Percentiles rank a stretch among this genome's conserved stretches.
Evolutionary conservation across 305 asterid species (phyloP).

Genomic region (Striga hermonthica): DNA sequence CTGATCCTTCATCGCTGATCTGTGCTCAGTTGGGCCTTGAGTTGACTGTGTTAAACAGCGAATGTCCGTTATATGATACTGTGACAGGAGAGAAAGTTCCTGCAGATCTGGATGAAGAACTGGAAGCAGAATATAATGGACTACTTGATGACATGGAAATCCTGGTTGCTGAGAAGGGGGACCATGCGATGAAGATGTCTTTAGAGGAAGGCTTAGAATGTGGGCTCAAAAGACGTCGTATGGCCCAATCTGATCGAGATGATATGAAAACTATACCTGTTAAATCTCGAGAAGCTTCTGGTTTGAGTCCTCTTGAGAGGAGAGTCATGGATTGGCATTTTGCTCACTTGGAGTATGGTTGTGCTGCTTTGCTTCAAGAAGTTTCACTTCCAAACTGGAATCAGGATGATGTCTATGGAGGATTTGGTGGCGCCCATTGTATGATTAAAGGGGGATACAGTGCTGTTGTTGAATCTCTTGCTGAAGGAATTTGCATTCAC

Average conservation of each 20-base stretch:
- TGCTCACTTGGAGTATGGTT: conserved; percentile 96
- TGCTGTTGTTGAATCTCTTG: conserved; percentile 80
- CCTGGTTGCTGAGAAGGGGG: conserved; percentile 90
- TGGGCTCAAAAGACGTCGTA: conserved; percentile 62
- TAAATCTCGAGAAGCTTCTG: conserved; percentile 37
- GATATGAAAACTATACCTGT: conserved; percentile 35
- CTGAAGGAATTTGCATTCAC: conserved; percentile 68
- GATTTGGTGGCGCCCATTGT: conserved; percentile 99
- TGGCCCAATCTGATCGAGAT: conserved; percentile 37
- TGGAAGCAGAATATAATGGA: conserved; percentile 92
- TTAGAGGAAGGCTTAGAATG: conserved; percentile 92
- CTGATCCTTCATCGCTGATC: conserved; percentile 93
- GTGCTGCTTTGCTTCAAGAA: conserved; percentile 89
- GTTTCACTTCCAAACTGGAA: conserved; percentile 97
- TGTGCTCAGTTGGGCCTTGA: conserved; percentile 98
- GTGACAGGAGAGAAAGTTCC: conserved; percentile 88
- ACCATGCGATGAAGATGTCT: conserved; percentile 79
- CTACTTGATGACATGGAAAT: conserved; percentile 90
- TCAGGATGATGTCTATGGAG: conserved; percentile 95
- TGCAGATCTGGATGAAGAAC: conserved; percentile 72
- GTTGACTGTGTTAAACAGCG: conserved; percentile 90
- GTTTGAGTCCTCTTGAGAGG: conserved; percentile 86
- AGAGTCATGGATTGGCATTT: conserved; percentile 99
- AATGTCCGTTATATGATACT: conserved; percentile 91
- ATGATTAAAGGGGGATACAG: conserved; percentile 99